A percentile compares a stretch with the other conserved stretches of the same genome.
These are phyloP conservation scores for Kwoniella newhampshirensis DNA, from an alignment of 768 basidiomycete genomes.

Conservation along the genomic window DNA sequence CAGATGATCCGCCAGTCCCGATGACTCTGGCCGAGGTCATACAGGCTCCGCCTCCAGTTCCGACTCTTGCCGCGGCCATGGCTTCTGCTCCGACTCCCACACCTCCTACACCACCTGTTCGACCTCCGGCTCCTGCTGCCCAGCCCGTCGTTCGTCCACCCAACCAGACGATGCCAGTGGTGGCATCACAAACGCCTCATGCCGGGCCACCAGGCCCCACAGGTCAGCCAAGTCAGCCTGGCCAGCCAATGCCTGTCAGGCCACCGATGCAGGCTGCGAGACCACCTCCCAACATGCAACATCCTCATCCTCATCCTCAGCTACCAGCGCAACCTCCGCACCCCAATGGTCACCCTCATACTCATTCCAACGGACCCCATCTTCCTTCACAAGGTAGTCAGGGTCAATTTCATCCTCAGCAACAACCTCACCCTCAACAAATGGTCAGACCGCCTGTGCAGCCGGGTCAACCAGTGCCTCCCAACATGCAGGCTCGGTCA, in stretches of 20 bases:
- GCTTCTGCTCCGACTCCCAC: conserved; percentile 10
- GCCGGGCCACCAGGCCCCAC: background rate
- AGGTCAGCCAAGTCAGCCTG: conserved; percentile 9
- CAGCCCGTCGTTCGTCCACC: conserved; percentile 10
- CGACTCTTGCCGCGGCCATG: conserved; percentile 19
- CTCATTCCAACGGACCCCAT: background rate
- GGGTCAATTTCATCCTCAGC: conserved; percentile 5
- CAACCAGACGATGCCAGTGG: background rate
- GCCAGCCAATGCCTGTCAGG: conserved; percentile 1
- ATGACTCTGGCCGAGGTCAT: background rate
- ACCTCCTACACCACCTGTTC: conserved; percentile 1
- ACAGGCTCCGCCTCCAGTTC: conserved; percentile 3
- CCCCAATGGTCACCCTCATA: conserved; percentile 1
- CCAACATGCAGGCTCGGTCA: conserved; percentile 7
- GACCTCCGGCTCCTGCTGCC: background rate
- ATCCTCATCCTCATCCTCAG: conserved; percentile 1
- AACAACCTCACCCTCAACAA: conserved; percentile 12
- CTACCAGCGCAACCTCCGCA: background rate
- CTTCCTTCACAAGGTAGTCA: conserved; percentile 1
- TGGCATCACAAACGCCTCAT: background rate
- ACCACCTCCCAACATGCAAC: conserved; percentile 4
- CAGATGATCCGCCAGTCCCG: background rate
- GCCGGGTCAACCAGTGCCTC: conserved; percentile 8
- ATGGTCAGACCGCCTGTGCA: conserved; percentile 12
- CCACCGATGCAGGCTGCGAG: conserved; percentile 14